Evolutionary conservation across 2,329 filamentous ascomycete genomes (phyloP).

Genomic region (Sarocladium kiliense): DNA sequence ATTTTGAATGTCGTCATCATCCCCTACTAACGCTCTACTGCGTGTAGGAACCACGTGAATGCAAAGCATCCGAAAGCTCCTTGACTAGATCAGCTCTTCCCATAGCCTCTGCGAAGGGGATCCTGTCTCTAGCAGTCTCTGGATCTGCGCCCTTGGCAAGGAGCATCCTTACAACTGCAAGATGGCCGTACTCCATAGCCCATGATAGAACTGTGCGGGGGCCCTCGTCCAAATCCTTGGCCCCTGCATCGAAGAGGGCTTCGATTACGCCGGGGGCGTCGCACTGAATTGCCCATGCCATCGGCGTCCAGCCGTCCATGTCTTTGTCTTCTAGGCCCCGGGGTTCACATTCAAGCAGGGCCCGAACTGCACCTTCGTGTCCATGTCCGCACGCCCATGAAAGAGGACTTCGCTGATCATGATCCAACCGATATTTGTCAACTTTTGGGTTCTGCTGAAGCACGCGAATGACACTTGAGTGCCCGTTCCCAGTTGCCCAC

Average conservation of each 20-base stretch:
- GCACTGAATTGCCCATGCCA: constrained; percentile 27
- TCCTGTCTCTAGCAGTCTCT: background rate
- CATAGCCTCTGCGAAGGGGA: background rate
- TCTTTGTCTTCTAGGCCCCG: constrained; percentile 26
- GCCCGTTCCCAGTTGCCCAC: constrained; percentile 24
- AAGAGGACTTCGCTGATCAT: constrained; percentile 22
- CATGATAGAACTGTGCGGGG: constrained; percentile 25
- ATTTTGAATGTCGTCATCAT: too few relatives aligned
- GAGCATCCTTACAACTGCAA: constrained; percentile 16
- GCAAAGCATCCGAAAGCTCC: too few relatives aligned
- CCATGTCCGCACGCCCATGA: constrained; percentile 24
- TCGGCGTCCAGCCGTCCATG: constrained; percentile 28
- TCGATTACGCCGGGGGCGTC: constrained; percentile 20
- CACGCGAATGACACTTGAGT: constrained; percentile 15
- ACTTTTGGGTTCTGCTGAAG: constrained; percentile 21
- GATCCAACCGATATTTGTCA: constrained; percentile 22
- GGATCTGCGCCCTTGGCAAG: constrained; percentile 14
- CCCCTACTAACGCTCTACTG: too few relatives aligned
- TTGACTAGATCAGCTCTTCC: background rate
- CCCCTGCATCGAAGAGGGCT: constrained; percentile 21
- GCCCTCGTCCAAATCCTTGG: constrained; percentile 26
- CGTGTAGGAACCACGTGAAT: too few relatives aligned
- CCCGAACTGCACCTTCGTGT: constrained; percentile 19
- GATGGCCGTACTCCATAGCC: constrained; percentile 29
- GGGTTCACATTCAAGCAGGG: constrained; percentile 22